Base-by-base conservation (phyloP, 2,329 filamentous ascomycete genomes). In the Graphiopsis chlorocephala region DNA sequence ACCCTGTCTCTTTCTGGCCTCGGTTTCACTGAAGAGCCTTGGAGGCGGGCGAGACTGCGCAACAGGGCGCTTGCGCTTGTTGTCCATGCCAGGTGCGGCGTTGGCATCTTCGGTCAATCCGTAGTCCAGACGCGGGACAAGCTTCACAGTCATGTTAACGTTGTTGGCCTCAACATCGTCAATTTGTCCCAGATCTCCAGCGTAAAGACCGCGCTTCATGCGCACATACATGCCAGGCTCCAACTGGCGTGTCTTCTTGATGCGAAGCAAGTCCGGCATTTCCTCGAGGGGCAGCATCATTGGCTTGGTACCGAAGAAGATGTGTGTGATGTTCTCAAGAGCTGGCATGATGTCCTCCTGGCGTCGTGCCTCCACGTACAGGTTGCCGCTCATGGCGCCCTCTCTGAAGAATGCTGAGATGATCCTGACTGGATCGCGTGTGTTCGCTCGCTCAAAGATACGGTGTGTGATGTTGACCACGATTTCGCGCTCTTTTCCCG, bases 271-370 rank as follows among this genome's bases (percentile, higher is more conserved):
- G 78, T 98, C 95, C 1, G 95, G 94, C 89, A 97, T 97, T 78
- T 99, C 95, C 77, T 96, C 96, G 73, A 98, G 93, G 57, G 95
- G 92, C 48, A 99, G 92, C 60, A 98, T 82, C 52, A 93, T 86
- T 80, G 95, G 89, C 78, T 93, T 95, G 29, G 87, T 90, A 64
- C 92, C 88, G 62, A 94, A 91, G 76, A 97, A 99, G 42, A 96
- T 90, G 74, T 97, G 93, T 67, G 92, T 86, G 73, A 99, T 86
- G 48, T 89, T 91, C 67, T 97, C 91, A 48, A 97, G 82, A 8
- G 92, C 91, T 61, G 88, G 84, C 73, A 93, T 82, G 69, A 98
- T 92, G 78, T 97, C 93, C 53, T 91, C 91, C 75, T 95, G 90
- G 67, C 91, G 87, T 70, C 90, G 87, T 14, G 95, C 94, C 79